A percentile compares a stretch with the other conserved stretches of the same genome.
These are phyloP conservation scores for Metschnikowia aberdeeniae DNA, from an alignment of 805 yeast genomes.

Conservation along the genomic window DNA sequence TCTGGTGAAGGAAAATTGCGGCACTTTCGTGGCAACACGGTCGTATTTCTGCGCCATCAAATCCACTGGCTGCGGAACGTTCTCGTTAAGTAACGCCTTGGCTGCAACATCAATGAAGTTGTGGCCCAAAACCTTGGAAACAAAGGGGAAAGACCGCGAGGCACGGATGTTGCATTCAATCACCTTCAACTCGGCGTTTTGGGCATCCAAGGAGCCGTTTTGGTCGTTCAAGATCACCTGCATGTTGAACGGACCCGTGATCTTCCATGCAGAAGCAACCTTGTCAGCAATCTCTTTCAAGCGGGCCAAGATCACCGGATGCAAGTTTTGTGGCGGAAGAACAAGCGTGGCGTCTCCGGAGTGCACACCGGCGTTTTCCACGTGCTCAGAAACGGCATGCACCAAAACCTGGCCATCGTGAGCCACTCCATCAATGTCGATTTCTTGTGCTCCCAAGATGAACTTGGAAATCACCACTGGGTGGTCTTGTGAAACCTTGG, in stretches of 20 bases:
- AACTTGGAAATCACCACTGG: conserved; percentile 97
- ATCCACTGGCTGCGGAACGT: conserved; percentile 75
- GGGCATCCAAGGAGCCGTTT: conserved; percentile 45
- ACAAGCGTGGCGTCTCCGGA: conserved; percentile 97
- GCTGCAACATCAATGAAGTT: conserved; percentile 96
- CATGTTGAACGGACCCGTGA: conserved; percentile 98
- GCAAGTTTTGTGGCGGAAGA: conserved; percentile 83
- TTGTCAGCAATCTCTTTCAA: conserved; percentile 86
- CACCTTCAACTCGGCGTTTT: conserved; percentile 71
- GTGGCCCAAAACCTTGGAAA: conserved; percentile 90
- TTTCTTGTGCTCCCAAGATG: conserved; percentile 93
- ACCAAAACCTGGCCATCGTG: conserved; percentile 80
- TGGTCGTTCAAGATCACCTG: conserved; percentile 68
- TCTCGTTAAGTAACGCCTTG: conserved; percentile 71
- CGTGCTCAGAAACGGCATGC: conserved; percentile 96
- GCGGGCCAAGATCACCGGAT: conserved; percentile 61
- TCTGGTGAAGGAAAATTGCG: conserved; percentile 97
- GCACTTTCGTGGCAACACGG: conserved; percentile 95
- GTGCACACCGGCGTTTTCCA: conserved; percentile 97
- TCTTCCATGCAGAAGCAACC: conserved; percentile 91
- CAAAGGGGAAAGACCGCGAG: conserved; percentile 98
- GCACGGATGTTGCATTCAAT: conserved; percentile 99
- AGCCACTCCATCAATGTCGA: conserved; percentile 97
- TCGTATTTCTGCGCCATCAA: conserved; percentile 72
- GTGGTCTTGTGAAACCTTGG: conserved; percentile 90